Evolutionary conservation across 345 rosid species (phyloP), one percentile per base, ranked within the genome.

Genomic region (Hibiscus trionum): DNA sequence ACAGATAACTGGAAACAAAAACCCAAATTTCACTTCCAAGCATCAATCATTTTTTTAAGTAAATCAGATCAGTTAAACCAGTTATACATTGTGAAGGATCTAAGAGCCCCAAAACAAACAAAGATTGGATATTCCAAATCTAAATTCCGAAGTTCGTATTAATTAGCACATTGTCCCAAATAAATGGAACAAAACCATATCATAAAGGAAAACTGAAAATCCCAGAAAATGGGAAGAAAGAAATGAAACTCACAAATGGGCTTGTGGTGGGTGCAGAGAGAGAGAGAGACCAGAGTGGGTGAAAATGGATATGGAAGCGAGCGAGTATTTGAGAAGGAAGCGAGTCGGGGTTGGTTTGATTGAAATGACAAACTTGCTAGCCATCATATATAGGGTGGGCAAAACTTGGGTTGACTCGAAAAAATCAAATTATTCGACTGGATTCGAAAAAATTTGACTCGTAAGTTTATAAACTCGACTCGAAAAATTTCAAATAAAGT

Each of bases 191-290:
- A 42, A 65, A 65, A 65, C n/a, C 2, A 19, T 1, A 5, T 11
- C 3, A 11, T 11, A 21, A 1, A 65, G 3, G 3, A 12, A 10
- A 31, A 8, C 2, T 0, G 15, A 26, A 3, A 26, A 3, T 8
- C 57, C 71, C 71, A 27, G 58, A 27, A 67, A 67, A 66, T 15
- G 0, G 6, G 7, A 55, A 26, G 24, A 46, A 24, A 9, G 57
- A 66, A 14, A 24, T 9, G 57, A 66, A 14, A 66, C 70, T 66
- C 57, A 66, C 70, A 16, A 67, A 27, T 15, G 58, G 42, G 42
- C 7, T 15, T 17, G 58, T 53, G 58, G 0, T 15, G 7, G 58
- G 11, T 4, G 9, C 16, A 49, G 57, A 66, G 56, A 12, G 21
- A 12, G 21, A 66, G 37, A 44, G 2, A 21, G 24, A 21, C 24